Percentiles rank a stretch among this genome's conserved stretches.
phyloP scores from a whole-genome alignment of 2,329 filamentous ascomycete genomes.

The Pseudonectria foliicola region DNA sequence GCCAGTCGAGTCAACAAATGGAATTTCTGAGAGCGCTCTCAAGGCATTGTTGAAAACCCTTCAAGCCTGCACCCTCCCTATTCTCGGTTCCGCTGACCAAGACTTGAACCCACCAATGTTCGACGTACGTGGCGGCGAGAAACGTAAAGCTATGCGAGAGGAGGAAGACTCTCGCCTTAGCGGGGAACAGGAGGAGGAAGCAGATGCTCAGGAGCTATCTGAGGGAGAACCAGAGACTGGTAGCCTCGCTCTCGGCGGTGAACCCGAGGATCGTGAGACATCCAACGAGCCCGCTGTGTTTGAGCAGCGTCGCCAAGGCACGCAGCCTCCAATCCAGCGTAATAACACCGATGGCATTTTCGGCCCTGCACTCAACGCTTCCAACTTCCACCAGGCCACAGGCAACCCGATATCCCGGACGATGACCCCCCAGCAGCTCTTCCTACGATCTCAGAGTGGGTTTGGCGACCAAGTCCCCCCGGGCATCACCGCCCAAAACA shows the following conservation, averaged over 20 bases:
- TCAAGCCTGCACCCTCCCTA: constrained; percentile 28
- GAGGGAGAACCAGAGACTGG: constrained; percentile 78
- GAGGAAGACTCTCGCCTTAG: constrained; percentile 53
- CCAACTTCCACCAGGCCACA: constrained; percentile 41
- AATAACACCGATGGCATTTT: constrained; percentile 47
- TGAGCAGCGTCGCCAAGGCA: constrained; percentile 55
- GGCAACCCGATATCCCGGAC: constrained; percentile 56
- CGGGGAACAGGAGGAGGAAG: constrained; percentile 41
- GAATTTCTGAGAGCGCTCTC: constrained; percentile 22
- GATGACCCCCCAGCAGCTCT: constrained; percentile 73
- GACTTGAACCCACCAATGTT: constrained; percentile 61
- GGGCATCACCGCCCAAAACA: constrained; percentile 42
- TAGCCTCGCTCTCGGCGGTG: constrained; percentile 83
- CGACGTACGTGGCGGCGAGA: constrained; percentile 73
- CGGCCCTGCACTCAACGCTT: constrained; percentile 40
- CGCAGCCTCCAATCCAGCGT: constrained; percentile 73
- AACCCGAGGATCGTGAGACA: constrained; percentile 74
- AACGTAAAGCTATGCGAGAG: constrained; percentile 69
- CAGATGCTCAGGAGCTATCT: constrained; percentile 38
- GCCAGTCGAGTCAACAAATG: constrained; percentile 4
- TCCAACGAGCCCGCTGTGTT: constrained; percentile 43
- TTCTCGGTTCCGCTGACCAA: constrained; percentile 6
- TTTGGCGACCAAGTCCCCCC: constrained; percentile 55
- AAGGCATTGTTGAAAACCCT: constrained; percentile 32
- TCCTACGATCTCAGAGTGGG: constrained; percentile 55